These are phyloP conservation scores for Boletus tomentosulus DNA, from an alignment of 768 basidiomycete genomes.

Conservation along the genomic window DNA sequence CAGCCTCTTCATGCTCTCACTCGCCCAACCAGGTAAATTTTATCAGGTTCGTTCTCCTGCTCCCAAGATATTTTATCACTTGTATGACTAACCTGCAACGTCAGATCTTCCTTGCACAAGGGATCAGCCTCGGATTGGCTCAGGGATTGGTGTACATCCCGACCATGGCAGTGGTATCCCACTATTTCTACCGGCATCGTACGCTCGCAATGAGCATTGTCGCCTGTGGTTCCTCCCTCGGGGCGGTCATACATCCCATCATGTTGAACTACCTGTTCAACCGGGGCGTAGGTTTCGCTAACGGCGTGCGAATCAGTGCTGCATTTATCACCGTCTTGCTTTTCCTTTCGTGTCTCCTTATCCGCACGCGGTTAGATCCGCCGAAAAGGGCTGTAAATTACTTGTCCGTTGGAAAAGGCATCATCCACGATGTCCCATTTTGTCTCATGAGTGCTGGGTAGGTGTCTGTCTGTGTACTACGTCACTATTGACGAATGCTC, in stretches of 20 bases:
- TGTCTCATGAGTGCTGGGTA: conserved; percentile 20
- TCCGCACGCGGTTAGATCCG: conserved; percentile 40
- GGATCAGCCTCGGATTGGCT: conserved; percentile 43
- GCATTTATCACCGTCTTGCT: conserved; percentile 38
- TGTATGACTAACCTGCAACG: not conserved
- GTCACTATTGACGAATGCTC: not conserved
- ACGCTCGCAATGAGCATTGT: conserved; percentile 44
- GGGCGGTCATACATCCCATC: conserved; percentile 22
- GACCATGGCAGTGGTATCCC: conserved; percentile 38
- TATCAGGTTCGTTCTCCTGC: conserved; percentile 36
- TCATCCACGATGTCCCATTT: conserved; percentile 15
- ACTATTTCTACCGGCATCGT: conserved; percentile 41
- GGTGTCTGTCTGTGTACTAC: not conserved
- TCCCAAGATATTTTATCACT: not conserved
- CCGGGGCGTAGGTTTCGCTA: conserved; percentile 34
- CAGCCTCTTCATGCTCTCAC: conserved; percentile 42
- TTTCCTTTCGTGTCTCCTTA: conserved; percentile 28
- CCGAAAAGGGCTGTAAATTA: conserved; percentile 14
- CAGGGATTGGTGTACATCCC: conserved; percentile 47
- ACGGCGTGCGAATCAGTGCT: conserved; percentile 48
- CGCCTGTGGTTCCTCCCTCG: conserved; percentile 35
- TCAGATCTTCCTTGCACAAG: conserved; percentile 48
- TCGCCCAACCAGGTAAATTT: conserved; percentile 37
- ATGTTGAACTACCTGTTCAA: conserved; percentile 31
- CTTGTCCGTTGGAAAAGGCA: conserved; percentile 12